Evolutionary conservation across 176 grass and related monocot genomes (phyloP).

Genomic region (Carex cristatella): DNA sequence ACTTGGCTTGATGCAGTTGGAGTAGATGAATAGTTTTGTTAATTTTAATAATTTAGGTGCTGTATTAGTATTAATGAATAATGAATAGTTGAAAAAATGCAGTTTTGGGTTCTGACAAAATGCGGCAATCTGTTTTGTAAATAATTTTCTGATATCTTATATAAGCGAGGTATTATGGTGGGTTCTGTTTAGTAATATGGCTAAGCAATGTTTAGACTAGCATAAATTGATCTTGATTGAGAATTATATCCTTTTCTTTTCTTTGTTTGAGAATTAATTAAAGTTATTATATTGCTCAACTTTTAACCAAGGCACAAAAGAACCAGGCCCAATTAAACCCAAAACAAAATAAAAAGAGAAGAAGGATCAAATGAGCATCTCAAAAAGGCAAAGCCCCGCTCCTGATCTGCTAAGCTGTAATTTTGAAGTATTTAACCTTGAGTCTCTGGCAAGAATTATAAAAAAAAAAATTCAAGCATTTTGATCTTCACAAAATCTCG

Average conservation of each 20-base stretch:
- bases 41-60: not conserved
- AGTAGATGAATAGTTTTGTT: conserved; percentile 20
- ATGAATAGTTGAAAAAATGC: conserved; percentile 3
- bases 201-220: no score
- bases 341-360: not conserved
- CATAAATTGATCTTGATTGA: no score
- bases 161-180: not conserved
- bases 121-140: not conserved
- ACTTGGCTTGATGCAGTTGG: conserved; percentile 56
- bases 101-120: not conserved
- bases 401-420: no score
- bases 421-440: no score
- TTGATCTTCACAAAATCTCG: conserved; percentile 66
- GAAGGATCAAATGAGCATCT: not conserved
- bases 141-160: not conserved
- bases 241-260: no score
- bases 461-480: not conserved
- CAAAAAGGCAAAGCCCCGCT: not conserved
- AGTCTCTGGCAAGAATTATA: no score
- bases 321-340: not conserved
- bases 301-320: not conserved
- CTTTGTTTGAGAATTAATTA: no score
- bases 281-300: not conserved
- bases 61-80: conserved; percentile 12
- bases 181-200: not conserved